Evolutionary conservation across 257 asterid species (phyloP), one percentile per base, ranked within the genome.

Genomic region (Forsythia viridissima): DNA sequence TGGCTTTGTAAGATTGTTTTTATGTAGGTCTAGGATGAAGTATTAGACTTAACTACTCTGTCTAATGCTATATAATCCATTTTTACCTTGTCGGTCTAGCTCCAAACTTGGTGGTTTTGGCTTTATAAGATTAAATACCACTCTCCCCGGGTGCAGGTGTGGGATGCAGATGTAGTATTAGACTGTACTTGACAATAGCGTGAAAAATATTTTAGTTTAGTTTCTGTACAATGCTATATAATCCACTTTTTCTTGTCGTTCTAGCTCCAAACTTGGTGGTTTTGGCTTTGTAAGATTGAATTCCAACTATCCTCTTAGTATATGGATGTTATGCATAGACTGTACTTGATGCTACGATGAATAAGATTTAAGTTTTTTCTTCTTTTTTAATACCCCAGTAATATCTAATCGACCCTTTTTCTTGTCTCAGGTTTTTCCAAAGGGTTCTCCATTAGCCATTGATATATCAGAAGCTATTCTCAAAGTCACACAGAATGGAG

Each of bases 401-500:
- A 16, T 10, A 11, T 20, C 9, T 80, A 24, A 6, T 37, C 44
- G 9, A 46, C n/a, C 6, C 4, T 46, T 8, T 21, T 10, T 8
- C 70, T 76, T 24, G 16, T 59, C 63, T 15, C 30, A 86, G 92
- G 93, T 86, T 6, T 90, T 90, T 51, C 86, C 78, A n/a, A 92
- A 84, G 84, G 95, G 92, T 9, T 85, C 90, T 3, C 78, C 82
- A 0, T 72, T 92, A 76, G 87, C 91, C 18, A 39, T 59, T 8
- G 90, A 92, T 66, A 72, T 89, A 13, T 90, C 93, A 30, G 87
- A 85, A 81, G 93, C 93, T n/a, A 81, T 92, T 46, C 87, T 90
- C 4, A 86, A 80, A 79, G 71, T 89, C 4, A 84, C 88, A 30
- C 87, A 85, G 78, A 88, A 84, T 36, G 93, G 95, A n/a, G 69